These are phyloP conservation scores for Marsdenia floribunda DNA, from an alignment of 257 asterid species.

Conservation along the genomic window DNA sequence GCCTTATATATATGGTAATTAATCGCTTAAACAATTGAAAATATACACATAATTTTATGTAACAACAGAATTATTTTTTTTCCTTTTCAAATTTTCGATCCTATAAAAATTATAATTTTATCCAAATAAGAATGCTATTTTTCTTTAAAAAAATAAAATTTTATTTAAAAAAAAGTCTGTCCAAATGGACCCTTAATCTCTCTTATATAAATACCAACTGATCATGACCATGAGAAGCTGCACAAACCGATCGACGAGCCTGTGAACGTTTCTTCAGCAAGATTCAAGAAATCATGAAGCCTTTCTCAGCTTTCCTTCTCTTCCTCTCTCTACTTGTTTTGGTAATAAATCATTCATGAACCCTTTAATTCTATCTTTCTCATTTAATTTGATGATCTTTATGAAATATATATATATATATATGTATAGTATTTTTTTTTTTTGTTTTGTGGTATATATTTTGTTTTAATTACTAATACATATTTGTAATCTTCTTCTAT, in stretches of 20 bases:
- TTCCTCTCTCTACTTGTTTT: slow-evolving; percentile 9
- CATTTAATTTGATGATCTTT: too few relatives aligned
- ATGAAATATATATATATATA: neutral
- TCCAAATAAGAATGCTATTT: too few relatives aligned
- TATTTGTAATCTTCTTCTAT: too few relatives aligned
- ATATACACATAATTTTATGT: too few relatives aligned
- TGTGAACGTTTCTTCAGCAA: neutral
- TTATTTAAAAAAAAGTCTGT: too few relatives aligned
- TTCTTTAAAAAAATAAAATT: too few relatives aligned
- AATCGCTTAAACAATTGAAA: too few relatives aligned
- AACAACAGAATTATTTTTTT: too few relatives aligned
- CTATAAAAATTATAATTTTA: too few relatives aligned
- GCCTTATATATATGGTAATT: too few relatives aligned
- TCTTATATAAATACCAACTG: slow-evolving; percentile 13
- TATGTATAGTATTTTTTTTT: neutral
- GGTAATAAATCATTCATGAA: slow-evolving; percentile 10
- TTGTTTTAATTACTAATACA: neutral
- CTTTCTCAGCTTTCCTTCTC: slow-evolving; percentile 9
- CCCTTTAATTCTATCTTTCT: neutral
- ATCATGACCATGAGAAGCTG: neutral
- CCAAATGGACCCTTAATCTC: neutral
- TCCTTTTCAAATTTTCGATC: too few relatives aligned
- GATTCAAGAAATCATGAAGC: slow-evolving; percentile 12
- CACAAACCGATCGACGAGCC: neutral
- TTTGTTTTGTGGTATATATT: neutral